Percentiles rank a stretch among this genome's conserved stretches.
phyloP scores from a whole-genome alignment of 768 basidiomycete genomes.

The Pleurotus platypus region DNA sequence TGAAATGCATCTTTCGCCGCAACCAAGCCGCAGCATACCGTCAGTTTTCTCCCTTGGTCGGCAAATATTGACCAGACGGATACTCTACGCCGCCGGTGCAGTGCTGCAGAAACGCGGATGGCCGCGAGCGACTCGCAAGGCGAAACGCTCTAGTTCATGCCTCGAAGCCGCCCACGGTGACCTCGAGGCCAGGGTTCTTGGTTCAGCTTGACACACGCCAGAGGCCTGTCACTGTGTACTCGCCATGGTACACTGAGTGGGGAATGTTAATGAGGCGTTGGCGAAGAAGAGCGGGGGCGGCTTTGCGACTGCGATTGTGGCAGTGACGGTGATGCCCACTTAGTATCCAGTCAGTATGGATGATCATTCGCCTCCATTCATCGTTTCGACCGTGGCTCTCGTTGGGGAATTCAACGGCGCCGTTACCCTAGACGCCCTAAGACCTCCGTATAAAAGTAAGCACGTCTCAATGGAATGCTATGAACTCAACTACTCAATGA shows the following conservation, averaged over 20 bases:
- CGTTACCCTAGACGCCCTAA: too few relatives aligned
- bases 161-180: background rate
- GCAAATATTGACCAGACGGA: too few relatives aligned
- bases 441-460: too few relatives aligned
- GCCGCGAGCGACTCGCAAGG: background rate
- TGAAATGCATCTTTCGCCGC: slow-evolving; percentile 69
- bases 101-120: background rate
- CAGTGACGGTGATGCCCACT: too few relatives aligned
- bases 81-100: background rate
- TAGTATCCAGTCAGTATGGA: too few relatives aligned
- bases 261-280: background rate
- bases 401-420: too few relatives aligned
- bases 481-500: too few relatives aligned
- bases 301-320: too few relatives aligned
- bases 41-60: slow-evolving; percentile 29
- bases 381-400: too few relatives aligned
- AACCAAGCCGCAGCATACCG: slow-evolving; percentile 80
- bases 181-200: background rate
- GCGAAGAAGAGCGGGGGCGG: background rate
- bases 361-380: too few relatives aligned
- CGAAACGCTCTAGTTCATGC: background rate
- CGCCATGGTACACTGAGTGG: background rate
- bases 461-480: too few relatives aligned
- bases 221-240: background rate
- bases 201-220: background rate